Percentiles rank a stretch among this genome's conserved stretches.
Evolutionary conservation across 345 rosid genomes (phyloP).

Genomic region (Sisymbrium irio): DNA sequence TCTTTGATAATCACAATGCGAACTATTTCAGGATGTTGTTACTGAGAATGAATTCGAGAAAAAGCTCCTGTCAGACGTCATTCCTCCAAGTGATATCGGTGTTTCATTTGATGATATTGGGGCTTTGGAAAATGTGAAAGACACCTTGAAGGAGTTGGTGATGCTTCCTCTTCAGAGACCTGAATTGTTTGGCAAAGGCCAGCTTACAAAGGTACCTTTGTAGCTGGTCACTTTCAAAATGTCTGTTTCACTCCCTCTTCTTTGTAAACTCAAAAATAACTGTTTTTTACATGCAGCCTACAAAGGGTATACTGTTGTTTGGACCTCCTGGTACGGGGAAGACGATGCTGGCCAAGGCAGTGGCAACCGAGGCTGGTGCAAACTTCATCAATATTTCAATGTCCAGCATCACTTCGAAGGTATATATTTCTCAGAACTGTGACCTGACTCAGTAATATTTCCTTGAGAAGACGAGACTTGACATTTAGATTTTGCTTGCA

Average conservation of each 20-base stretch:
- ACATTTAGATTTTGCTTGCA: conserved; percentile 40
- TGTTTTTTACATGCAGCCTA: conserved; percentile 58
- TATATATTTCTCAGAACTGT: conserved; percentile 18
- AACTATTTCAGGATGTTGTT: conserved; percentile 66
- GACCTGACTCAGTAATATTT: background rate
- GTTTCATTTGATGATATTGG: conserved; percentile 94
- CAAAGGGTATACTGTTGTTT: conserved; percentile 92
- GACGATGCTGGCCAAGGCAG: conserved; percentile 99
- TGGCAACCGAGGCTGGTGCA: conserved; percentile 98
- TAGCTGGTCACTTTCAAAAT: background rate
- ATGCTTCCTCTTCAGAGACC: conserved; percentile 99
- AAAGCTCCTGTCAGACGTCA: conserved; percentile 91
- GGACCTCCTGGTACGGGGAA: conserved; percentile 99
- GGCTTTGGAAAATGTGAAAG: conserved; percentile 94
- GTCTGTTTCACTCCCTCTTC: background rate
- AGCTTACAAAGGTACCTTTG: conserved; percentile 74
- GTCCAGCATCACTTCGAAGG: conserved; percentile 99
- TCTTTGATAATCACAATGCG: conserved; percentile 1
- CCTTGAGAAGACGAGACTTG: background rate
- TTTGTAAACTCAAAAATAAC: conserved; percentile 3
- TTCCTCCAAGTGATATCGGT: conserved; percentile 91
- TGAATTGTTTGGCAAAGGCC: conserved; percentile 96
- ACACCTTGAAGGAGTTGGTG: conserved; percentile 95
- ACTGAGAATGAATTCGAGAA: conserved; percentile 99
- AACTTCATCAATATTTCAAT: conserved; percentile 95